A percentile compares a stretch with the other conserved stretches of the same genome.
These are phyloP conservation scores for Colletotrichum noveboracense DNA, from an alignment of 2,329 filamentous ascomycete genomes.

Conservation along the genomic window DNA sequence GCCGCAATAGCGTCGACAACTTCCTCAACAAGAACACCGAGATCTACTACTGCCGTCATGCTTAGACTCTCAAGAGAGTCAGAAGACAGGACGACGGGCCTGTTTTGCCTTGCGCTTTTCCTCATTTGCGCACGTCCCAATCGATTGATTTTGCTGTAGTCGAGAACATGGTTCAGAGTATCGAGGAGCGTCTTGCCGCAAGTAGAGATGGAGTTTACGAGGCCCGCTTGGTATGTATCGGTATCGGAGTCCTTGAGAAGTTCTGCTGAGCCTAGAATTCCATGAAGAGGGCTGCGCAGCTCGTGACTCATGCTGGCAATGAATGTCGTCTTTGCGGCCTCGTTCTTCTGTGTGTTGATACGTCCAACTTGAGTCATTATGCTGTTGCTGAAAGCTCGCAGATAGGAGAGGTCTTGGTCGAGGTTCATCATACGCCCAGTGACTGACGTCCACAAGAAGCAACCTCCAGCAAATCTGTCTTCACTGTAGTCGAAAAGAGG, in stretches of 20 bases:
- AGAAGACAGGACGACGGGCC: slow-evolving; percentile 24
- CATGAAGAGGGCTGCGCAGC: slow-evolving; percentile 60
- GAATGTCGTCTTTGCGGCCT: slow-evolving; percentile 61
- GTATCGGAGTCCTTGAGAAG: slow-evolving; percentile 49
- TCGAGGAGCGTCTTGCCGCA: slow-evolving; percentile 54
- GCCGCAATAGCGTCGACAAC: slow-evolving; percentile 41
- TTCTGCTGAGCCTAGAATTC: slow-evolving; percentile 58
- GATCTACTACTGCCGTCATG: slow-evolving; percentile 35
- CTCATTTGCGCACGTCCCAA: slow-evolving; percentile 31
- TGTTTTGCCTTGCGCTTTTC: slow-evolving; percentile 20
- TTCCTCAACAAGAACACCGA: slow-evolving; percentile 39
- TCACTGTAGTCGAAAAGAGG: slow-evolving; percentile 40
- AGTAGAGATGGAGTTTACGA: slow-evolving; percentile 49
- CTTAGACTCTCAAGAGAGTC: slow-evolving; percentile 36
- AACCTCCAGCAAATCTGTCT: slow-evolving; percentile 37
- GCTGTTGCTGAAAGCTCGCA: slow-evolving; percentile 41
- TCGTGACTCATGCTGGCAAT: slow-evolving; percentile 66
- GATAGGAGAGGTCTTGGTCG: slow-evolving; percentile 36
- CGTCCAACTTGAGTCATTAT: slow-evolving; percentile 61
- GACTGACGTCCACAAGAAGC: slow-evolving; percentile 39
- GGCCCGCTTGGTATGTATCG: slow-evolving; percentile 43
- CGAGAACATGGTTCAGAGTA: slow-evolving; percentile 54
- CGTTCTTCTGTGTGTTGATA: slow-evolving; percentile 56
- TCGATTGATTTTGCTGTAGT: slow-evolving; percentile 46
- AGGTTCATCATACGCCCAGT: slow-evolving; percentile 39